Base-by-base conservation (phyloP, 2,329 filamentous ascomycete species). In the Cercospora sp. region DNA sequence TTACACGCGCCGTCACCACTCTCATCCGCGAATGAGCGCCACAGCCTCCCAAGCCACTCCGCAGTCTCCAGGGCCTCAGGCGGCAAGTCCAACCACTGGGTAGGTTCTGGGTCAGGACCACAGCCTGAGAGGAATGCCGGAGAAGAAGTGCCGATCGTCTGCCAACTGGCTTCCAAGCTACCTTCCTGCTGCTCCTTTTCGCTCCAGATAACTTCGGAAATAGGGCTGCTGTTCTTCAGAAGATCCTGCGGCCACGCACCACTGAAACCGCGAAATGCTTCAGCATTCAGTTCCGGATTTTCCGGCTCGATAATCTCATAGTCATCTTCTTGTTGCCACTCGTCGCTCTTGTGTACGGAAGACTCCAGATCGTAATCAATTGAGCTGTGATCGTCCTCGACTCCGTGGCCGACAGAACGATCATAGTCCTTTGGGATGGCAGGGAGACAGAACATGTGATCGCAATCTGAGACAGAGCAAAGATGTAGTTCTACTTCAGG, bases 331-430 rank as follows among this genome's bases (percentile, higher is more conserved):
- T 51, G 18, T 26, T 53, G 55, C 28, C 30, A 59, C 13, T 32
- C 7, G 12, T 34, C 32, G n/a, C 28, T 59, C n/a, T 37, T n/a
- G 28, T 37, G 30, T n/a, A 12, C 55, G 8, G 12, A 37, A 13
- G 8, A 10, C 9, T 26, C 51, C 45, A 63, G 34, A 12, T 26
- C 37, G 32, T 63, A 63, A n/a, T 63, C 61, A 13, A 53, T 57
- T 2, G 61, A 63, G 10, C n/a, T 28, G 24, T 63, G 61, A 40
- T 55, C 61, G 45, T 63, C 61, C 40, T 63, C 61, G 43, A 40
- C 5, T 24, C 61, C 61, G 30, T 63, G 61, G 2, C 61, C 61
- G 30, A 63, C 49, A n/a, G 28, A 28, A 10, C 53, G 61, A n/a
- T 40, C 28, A 51, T 63, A 63, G 32, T 55, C 61, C 18, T 55